Base-by-base conservation (phyloP, 2,329 filamentous ascomycete species). In the Cytospora paraplurivora region DNA sequence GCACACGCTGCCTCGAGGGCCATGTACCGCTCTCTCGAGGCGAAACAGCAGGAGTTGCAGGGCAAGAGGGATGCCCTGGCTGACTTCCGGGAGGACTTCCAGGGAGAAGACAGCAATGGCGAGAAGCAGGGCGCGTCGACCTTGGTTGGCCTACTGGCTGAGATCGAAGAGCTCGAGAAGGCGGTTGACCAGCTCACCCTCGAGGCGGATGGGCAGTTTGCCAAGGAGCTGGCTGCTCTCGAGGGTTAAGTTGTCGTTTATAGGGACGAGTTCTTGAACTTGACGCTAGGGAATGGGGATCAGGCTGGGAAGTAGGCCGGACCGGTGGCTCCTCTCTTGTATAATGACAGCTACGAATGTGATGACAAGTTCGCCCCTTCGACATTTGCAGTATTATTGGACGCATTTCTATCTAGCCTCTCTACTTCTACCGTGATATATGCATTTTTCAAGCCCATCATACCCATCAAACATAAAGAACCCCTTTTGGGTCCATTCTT, bases 151-250 rank as follows among this genome's bases (percentile, higher is more conserved):
- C 21, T 63, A 17, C 60, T 65, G 10, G 44, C 60, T 63, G 76
- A 78, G 67, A 71, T 81, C 49, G 74, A 78, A 62, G 72, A 70
- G 37, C 68, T 84, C 61, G 75, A 75, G 50, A 66, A 67, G 13
- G 72, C 74, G 54, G 68, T 82, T 33, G 75, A 78, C 58, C 62
- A 67, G 62, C 62, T 82, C 61, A 71, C 75, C 64, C 65, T 81
- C 7, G 76, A 81, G 69, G 80, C 77, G 1, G 81, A 84, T 59
- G 81, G 78, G 68, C 76, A 78, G 65, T 79, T 79, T 65, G 81
- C 79, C 35, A 73, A 75, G 65, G 77, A 79, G 66, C 59, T 83
- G 66, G 78, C 69, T 13, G 70, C 37, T 12, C 27, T 71, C 54
- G 70, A 73, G 63, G 72, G 74, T 62, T 59, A 67, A 11, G 27